Conservation (phyloP, 345 rosid species). For the Physaria fendleri region DNA sequence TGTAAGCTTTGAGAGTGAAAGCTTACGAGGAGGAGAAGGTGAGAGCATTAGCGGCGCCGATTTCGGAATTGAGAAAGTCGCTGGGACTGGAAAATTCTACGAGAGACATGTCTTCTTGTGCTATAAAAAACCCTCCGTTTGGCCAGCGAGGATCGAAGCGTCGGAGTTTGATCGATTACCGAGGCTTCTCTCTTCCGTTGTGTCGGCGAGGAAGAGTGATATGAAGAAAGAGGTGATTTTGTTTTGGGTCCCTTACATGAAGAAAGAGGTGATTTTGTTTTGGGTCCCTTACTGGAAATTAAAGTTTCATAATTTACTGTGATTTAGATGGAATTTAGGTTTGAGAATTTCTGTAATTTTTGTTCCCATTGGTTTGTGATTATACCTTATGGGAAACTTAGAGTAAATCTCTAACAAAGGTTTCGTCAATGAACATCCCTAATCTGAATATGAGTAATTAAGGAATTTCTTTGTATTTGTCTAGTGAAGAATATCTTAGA, state of each 20-base stretch:
- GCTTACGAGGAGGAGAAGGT: conserved; percentile 3
- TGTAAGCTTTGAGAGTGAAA: conserved; percentile 68
- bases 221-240: conserved; percentile 59
- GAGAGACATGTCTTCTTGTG: conserved; percentile 83
- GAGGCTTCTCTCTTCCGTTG: conserved; percentile 78
- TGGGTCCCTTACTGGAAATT: conserved; percentile 24
- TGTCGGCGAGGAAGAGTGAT: conserved; percentile 46
- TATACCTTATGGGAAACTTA: not conserved
- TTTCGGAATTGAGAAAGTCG: conserved; percentile 46
- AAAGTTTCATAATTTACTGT: conserved; percentile 14
- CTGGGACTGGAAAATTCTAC: conserved; percentile 69
- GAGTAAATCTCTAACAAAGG: not conserved
- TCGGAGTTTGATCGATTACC: conserved; percentile 98
- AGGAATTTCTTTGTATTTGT: not conserved
- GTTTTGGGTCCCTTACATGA: not conserved
- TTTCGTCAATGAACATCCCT: not conserved
- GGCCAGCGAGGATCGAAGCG: conserved; percentile 94
- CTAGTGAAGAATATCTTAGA: not conserved
- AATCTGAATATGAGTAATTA: not conserved
- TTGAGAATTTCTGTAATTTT: not conserved
- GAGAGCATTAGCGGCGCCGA: conserved; percentile 54
- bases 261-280: conserved; percentile 42
- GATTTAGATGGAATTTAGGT: not conserved
- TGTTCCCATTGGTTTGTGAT: conserved; percentile 1
- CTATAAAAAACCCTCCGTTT: conserved; percentile 81